Percentiles rank a stretch among this genome's conserved stretches.
phyloP scores from a whole-genome alignment of 805 yeast genomes.

The Wickerhamiella cacticola region DNA sequence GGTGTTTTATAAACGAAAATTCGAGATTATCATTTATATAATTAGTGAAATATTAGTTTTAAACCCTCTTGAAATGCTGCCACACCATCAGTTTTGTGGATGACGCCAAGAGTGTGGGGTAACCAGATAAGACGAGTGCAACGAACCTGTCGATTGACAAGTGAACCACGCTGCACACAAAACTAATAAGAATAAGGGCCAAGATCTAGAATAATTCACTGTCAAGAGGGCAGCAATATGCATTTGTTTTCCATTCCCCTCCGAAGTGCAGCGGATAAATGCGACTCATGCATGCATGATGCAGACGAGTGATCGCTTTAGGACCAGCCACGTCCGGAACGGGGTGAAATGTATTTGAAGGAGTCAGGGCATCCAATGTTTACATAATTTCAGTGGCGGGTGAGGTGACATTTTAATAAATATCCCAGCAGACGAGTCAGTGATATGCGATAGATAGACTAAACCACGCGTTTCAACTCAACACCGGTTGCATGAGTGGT shows the following conservation, averaged over 20 bases:
- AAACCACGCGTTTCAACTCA: no score
- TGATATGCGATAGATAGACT: no score
- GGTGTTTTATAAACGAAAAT: not conserved
- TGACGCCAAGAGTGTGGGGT: conserved; percentile 1
- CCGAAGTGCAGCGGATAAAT: not conserved
- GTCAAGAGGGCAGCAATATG: no score
- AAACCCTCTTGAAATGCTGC: not conserved
- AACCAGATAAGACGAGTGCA: not conserved
- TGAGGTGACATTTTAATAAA: no score
- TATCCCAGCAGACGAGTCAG: no score
- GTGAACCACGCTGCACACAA: no score
- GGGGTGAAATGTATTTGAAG: not conserved
- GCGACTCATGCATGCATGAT: conserved; percentile 2
- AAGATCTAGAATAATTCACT: no score
- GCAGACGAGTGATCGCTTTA: not conserved
- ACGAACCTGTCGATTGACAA: no score
- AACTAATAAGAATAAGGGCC: no score
- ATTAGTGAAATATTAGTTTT: no score
- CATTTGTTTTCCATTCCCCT: not conserved
- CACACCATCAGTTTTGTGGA: not conserved
- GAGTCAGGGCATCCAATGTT: not conserved
- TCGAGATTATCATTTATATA: not conserved
- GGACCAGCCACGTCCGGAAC: conserved; percentile 2
- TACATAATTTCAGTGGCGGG: not conserved
- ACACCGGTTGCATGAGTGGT: no score